Conservation (phyloP, 2,329 filamentous ascomycete genomes). For the Penicillium sp. region DNA sequence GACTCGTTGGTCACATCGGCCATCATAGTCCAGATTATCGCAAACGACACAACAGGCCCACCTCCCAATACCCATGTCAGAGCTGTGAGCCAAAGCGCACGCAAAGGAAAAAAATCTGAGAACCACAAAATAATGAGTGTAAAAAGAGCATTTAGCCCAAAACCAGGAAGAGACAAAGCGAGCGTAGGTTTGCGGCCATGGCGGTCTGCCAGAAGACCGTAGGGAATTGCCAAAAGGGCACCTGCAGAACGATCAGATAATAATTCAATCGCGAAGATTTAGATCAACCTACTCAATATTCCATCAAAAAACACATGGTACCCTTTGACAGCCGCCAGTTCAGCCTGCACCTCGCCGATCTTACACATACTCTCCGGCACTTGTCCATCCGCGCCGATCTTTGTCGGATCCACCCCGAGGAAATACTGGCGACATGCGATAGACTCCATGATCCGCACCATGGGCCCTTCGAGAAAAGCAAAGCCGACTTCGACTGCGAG, state of each 20-base stretch:
- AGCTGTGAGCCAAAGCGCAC: constrained; percentile 50
- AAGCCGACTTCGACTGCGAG: constrained; percentile 47
- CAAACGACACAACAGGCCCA: constrained; percentile 48
- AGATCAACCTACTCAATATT: constrained; percentile 33
- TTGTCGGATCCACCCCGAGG: constrained; percentile 41
- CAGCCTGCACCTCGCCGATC: constrained; percentile 49
- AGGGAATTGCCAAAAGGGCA: constrained; percentile 50
- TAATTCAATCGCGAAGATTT: too few relatives aligned
- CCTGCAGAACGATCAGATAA: constrained; percentile 30
- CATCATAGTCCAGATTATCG: constrained; percentile 52
- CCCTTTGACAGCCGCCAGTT: constrained; percentile 52
- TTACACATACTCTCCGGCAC: constrained; percentile 53
- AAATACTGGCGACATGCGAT: constrained; percentile 51
- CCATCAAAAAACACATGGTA: constrained; percentile 52
- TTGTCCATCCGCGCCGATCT: constrained; percentile 43
- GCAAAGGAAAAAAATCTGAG: constrained; percentile 44
- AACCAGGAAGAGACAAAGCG: constrained; percentile 43
- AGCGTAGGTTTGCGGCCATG: constrained; percentile 49
- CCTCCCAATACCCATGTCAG: constrained; percentile 49
- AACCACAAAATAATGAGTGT: constrained; percentile 39
- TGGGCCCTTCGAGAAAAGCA: constrained; percentile 46
- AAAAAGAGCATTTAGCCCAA: constrained; percentile 38
- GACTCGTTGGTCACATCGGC: constrained; percentile 51
- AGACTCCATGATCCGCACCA: constrained; percentile 50
- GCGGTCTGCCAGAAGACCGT: constrained; percentile 51